phyloP scores from a whole-genome alignment of 345 rosid genomes.

The Abelmoschus esculentus region DNA sequence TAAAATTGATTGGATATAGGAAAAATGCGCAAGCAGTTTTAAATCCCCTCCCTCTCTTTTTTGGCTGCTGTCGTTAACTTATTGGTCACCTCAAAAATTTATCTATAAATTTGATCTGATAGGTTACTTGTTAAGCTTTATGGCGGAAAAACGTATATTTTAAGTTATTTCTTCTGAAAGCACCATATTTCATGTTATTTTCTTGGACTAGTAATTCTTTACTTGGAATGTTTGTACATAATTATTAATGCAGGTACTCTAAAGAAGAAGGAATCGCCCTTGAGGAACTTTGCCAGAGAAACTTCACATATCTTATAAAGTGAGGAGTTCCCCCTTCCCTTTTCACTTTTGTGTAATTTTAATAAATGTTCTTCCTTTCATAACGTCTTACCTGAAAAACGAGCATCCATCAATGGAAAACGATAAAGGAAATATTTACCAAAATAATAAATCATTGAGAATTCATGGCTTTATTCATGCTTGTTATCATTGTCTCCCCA shows the following conservation, averaged over 20 bases:
- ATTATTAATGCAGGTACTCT: conserved; percentile 56
- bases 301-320: conserved; percentile 83
- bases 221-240: background rate
- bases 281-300: conserved; percentile 42
- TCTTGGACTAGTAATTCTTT: background rate
- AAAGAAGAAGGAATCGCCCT: conserved; percentile 76
- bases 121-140: background rate
- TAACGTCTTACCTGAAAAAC: background rate
- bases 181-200: background rate
- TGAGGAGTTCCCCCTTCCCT: conserved; percentile 30
- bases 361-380: background rate
- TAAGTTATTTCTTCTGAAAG: background rate
- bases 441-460: background rate
- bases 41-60: background rate
- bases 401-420: background rate
- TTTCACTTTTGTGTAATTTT: background rate
- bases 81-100: background rate
- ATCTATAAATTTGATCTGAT: no score
- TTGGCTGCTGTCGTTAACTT: background rate
- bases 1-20: background rate
- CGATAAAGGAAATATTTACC: background rate
- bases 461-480: background rate
- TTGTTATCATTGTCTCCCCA: background rate
- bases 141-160: background rate
- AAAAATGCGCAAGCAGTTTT: background rate